phyloP scores from a whole-genome alignment of 2,329 filamentous ascomycete genomes.

The Hypoxylon sp. region DNA sequence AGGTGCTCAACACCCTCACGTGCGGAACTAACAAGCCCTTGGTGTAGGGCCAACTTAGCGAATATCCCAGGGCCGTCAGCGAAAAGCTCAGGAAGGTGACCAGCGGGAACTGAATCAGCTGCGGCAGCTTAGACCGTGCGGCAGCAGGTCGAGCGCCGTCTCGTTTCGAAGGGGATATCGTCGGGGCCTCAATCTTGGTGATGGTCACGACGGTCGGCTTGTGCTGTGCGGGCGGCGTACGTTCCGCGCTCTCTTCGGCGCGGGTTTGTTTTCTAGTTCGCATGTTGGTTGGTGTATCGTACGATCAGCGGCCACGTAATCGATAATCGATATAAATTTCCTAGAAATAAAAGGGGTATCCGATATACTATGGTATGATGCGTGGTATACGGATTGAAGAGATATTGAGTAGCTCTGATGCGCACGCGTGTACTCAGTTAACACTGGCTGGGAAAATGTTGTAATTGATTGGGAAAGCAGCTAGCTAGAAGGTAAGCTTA shows the following conservation, averaged over 20 bases:
- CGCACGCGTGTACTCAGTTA: constrained; percentile 6
- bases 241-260: constrained; percentile 26
- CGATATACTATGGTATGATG: constrained; percentile 2
- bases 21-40: constrained; percentile 76
- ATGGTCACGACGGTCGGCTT: constrained; percentile 44
- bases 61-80: constrained; percentile 74
- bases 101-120: constrained; percentile 64
- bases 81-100: constrained; percentile 68
- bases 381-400: background rate
- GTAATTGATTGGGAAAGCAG: constrained; percentile 1
- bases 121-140: constrained; percentile 57
- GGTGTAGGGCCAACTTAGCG: constrained; percentile 70
- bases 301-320: constrained; percentile 6
- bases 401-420: background rate
- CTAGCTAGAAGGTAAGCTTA: constrained; percentile 2
- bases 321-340: background rate
- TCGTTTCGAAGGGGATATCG: constrained; percentile 23
- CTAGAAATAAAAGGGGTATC: background rate
- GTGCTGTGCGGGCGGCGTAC: background rate
- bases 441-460: constrained; percentile 7
- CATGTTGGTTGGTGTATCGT: constrained; percentile 20
- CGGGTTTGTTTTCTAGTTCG: constrained; percentile 43
- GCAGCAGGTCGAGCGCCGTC: constrained; percentile 21
- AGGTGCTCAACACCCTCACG: constrained; percentile 72
- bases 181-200: constrained; percentile 48